A percentile compares a stretch with the other conserved stretches of the same genome.
These are phyloP conservation scores for Curvularia verruculosa DNA, from an alignment of 2,329 filamentous ascomycete genomes.

Conservation along the genomic window DNA sequence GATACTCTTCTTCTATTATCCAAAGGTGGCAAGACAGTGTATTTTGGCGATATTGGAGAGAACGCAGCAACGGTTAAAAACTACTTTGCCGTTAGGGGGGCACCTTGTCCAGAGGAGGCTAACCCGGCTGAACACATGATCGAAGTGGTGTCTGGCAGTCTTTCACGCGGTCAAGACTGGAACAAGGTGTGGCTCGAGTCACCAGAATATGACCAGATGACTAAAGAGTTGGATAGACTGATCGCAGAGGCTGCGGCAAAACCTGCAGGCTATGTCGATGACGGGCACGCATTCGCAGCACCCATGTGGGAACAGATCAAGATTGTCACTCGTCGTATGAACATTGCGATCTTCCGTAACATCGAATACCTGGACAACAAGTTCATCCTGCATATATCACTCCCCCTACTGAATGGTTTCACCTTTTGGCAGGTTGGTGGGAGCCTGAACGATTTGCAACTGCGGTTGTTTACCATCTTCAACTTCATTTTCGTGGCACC, in stretches of 20 bases:
- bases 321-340: conserved; percentile 72
- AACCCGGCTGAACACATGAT: conserved; percentile 86
- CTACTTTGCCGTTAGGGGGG: conserved; percentile 77
- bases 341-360: conserved; percentile 86
- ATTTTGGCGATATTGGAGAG: conserved; percentile 77
- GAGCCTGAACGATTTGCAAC: conserved; percentile 45
- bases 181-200: conserved; percentile 17
- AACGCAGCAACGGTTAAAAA: conserved; percentile 67
- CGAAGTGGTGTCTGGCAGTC: conserved; percentile 44
- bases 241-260: too few species aligned
- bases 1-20: conserved; percentile 77
- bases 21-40: conserved; percentile 74
- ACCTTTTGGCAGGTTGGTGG: conserved; percentile 22
- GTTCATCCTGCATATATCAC: conserved; percentile 61
- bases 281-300: conserved; percentile 61
- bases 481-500: conserved; percentile 48
- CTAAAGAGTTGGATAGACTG: conserved; percentile 36
- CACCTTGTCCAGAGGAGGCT: conserved; percentile 65
- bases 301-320: conserved; percentile 69
- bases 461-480: conserved; percentile 55
- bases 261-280: too few species aligned
- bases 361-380: conserved; percentile 87
- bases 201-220: conserved; percentile 32
- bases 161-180: conserved; percentile 18
- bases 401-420: conserved; percentile 22